Conservation (phyloP, 2,329 filamentous ascomycete genomes). For the Botrytis fabae region DNA sequence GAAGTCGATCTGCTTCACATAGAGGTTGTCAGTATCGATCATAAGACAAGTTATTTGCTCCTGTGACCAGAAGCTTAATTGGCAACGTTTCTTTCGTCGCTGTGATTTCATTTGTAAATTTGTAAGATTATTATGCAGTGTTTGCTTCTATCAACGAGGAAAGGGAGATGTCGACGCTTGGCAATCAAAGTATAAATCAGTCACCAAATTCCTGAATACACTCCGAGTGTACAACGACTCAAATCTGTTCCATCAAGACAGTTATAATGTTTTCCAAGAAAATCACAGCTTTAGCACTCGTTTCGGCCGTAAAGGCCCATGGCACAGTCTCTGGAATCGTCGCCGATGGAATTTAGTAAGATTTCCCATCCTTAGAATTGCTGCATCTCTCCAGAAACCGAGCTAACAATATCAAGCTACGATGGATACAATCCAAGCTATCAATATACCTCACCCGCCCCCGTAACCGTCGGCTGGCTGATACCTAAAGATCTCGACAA, state of each 20-base stretch:
- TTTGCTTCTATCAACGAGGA: not conserved
- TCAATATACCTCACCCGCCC: conserved; percentile 41
- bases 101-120: not conserved
- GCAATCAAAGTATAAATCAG: conserved; percentile 5
- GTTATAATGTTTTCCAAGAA: conserved; percentile 28
- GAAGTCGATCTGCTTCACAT: not conserved
- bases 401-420: conserved; percentile 38
- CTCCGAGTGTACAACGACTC: not conserved
- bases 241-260: not conserved
- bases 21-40: not conserved
- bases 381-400: conserved; percentile 4
- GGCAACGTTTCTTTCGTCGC: not conserved
- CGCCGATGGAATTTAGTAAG: conserved; percentile 39
- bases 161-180: not conserved
- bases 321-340: conserved; percentile 36
- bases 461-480: conserved; percentile 55
- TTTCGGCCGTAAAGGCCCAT: conserved; percentile 34
- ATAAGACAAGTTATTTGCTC: conserved; percentile 2
- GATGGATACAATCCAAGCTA: conserved; percentile 38
- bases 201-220: not conserved
- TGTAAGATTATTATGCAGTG: not conserved
- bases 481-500: conserved; percentile 49
- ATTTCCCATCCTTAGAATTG: not conserved
- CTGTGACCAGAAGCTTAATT: conserved; percentile 15
- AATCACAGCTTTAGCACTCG: conserved; percentile 28